phyloP scores from a whole-genome alignment of 2,329 filamentous ascomycete species.

The Fusarium redolens region DNA sequence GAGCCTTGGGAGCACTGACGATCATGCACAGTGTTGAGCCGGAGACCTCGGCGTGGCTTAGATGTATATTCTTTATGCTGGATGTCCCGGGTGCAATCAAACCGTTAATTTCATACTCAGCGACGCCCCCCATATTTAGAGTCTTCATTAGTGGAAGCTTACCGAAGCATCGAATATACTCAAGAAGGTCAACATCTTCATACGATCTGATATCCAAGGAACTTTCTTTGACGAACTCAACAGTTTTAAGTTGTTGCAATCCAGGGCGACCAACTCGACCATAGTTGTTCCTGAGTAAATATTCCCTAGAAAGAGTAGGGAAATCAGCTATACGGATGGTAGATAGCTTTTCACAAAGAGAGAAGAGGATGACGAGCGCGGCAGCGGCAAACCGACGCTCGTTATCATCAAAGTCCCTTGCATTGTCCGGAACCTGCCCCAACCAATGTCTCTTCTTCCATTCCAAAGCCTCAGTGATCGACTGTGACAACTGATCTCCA shows the following conservation, averaged over 20 bases:
- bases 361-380: conserved; percentile 7
- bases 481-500: neutral
- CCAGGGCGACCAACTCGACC: neutral
- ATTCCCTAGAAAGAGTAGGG: neutral
- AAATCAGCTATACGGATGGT: neutral
- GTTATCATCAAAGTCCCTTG: neutral
- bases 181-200: neutral
- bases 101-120: neutral
- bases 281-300: conserved; percentile 20
- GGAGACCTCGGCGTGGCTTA: neutral
- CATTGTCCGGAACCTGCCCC: neutral
- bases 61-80: neutral
- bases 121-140: neutral
- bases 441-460: neutral
- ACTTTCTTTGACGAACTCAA: neutral
- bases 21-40: neutral
- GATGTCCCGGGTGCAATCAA: neutral
- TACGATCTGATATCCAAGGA: neutral
- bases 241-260: neutral
- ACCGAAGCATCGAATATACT: conserved; percentile 5
- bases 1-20: neutral
- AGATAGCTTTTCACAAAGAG: conserved; percentile 2
- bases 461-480: neutral
- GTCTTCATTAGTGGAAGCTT: neutral
- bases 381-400: neutral